Evolutionary conservation across 148 eudicot species (phyloP).

Genomic region (Fallopia convolvulus): DNA sequence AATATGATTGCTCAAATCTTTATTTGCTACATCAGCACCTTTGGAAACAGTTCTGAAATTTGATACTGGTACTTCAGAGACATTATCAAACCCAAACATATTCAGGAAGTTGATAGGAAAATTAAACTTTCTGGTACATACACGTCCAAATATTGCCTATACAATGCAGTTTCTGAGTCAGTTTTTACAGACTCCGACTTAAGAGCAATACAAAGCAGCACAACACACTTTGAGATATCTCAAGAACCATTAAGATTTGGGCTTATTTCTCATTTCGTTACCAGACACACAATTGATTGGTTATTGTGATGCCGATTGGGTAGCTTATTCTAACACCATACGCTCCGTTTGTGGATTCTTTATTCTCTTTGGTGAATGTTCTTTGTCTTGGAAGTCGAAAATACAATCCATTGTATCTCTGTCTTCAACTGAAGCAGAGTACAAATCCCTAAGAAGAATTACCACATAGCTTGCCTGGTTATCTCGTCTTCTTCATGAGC

Average conservation of each 20-base stretch:
- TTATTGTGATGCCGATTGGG: constrained; percentile 7
- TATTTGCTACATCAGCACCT: background rate
- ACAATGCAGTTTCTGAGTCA: background rate
- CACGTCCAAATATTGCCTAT: background rate
- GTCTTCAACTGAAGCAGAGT: background rate
- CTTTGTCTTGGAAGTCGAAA: background rate
- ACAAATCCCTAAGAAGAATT: background rate
- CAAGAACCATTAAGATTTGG: background rate
- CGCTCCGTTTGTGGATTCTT: background rate
- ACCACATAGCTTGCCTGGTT: background rate
- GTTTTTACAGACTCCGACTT: background rate
- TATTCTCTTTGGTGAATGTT: background rate
- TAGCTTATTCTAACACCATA: background rate
- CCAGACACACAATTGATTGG: background rate
- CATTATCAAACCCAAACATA: background rate
- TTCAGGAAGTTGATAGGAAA: background rate
- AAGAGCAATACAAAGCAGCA: background rate
- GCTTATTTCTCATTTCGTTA: background rate
- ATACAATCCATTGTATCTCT: background rate
- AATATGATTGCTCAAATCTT: background rate
- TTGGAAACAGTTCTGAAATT: no score
- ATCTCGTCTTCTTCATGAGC: background rate
- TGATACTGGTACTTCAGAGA: no score
- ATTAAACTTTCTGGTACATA: background rate
- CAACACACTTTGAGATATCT: background rate